phyloP scores from a whole-genome alignment of 352 stramenopile species.

The Globisporangium splendens region DNA sequence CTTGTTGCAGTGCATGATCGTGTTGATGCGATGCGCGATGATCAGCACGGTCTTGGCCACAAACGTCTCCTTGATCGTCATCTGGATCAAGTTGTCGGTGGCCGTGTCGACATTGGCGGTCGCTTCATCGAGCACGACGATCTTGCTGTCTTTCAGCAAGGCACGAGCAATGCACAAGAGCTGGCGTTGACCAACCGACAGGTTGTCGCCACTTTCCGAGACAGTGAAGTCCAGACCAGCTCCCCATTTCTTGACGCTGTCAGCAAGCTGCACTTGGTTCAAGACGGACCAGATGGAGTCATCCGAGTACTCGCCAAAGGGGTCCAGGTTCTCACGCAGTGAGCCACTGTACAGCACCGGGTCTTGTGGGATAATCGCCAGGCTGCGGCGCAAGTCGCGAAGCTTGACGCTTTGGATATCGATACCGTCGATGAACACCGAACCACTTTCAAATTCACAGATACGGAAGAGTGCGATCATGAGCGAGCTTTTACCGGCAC shows the following conservation, averaged over 20 bases:
- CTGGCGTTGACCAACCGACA: neutral
- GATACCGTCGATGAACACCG: conserved; percentile 76
- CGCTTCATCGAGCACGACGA: neutral
- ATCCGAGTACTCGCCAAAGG: neutral
- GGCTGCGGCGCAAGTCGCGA: conserved; percentile 16
- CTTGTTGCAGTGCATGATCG: too few species aligned
- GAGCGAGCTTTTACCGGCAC: too few species aligned
- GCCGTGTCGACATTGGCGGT: neutral
- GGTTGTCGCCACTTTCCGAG: neutral
- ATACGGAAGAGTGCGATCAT: neutral
- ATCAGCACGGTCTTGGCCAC: too few species aligned
- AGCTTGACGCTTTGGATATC: conserved; percentile 37
- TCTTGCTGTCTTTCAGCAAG: neutral
- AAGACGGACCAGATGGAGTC: neutral
- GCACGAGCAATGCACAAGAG: neutral
- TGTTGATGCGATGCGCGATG: too few species aligned
- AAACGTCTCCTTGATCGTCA: too few species aligned
- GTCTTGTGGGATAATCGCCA: too few species aligned
- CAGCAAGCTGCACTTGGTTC: neutral
- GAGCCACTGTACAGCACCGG: too few species aligned
- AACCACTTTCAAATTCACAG: conserved; percentile 20
- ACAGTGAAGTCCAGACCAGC: neutral
- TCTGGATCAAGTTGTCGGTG: neutral
- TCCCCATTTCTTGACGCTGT: neutral
- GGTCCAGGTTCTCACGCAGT: too few species aligned